Base-by-base conservation (phyloP, 2,329 filamentous ascomycete genomes). In the Xylariaceae sp. region DNA sequence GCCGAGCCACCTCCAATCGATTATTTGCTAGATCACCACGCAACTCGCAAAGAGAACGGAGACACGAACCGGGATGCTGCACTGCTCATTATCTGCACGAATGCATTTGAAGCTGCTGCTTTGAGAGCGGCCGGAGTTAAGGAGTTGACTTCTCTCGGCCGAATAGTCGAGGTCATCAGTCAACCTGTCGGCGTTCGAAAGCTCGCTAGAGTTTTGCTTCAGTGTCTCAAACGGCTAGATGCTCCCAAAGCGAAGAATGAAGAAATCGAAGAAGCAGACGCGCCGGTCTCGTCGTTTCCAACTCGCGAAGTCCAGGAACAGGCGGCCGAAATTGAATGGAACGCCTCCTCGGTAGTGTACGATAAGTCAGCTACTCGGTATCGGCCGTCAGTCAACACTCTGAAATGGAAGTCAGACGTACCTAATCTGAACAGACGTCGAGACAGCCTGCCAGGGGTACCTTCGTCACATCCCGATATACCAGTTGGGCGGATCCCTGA, bases 1-100 rank as follows among this genome's bases (percentile, higher is more conserved):
- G 58, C 56, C 5, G 58, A 60, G 41, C 58, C 58, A 1, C 58
- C 58, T 2, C 58, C 58, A 2, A 58, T 60, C 43, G 56, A 60
- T 14, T 22, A 45, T 4, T 48, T 60, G 3, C 32, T 60, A 5
- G 35, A 30, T 6, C 45, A 54, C 40, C 56, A 60, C 31, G 17
- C 47, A 2, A 39, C 53, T 2, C 45, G 53, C 14, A 56, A 44
- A 35, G 45, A 48, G 17, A 47, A 38, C 35, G 54, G 54, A 11
- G 11, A 32, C 9, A 38, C 48, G 19, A 40, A 43, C 10, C 54
- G 49, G 40, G 45, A 57, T 22, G 48, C 54, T 11, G 58, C 58
- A 33, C 42, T 58, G 17, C 49, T 60, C 19, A 55, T 60, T 12
- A 54, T 60, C 7, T 60, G 56, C 17, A 60, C 58, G 17, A 60